Evolutionary conservation across 2,329 filamentous ascomycete species (phyloP).

Genomic region (Dothiorella sarmentorum): DNA sequence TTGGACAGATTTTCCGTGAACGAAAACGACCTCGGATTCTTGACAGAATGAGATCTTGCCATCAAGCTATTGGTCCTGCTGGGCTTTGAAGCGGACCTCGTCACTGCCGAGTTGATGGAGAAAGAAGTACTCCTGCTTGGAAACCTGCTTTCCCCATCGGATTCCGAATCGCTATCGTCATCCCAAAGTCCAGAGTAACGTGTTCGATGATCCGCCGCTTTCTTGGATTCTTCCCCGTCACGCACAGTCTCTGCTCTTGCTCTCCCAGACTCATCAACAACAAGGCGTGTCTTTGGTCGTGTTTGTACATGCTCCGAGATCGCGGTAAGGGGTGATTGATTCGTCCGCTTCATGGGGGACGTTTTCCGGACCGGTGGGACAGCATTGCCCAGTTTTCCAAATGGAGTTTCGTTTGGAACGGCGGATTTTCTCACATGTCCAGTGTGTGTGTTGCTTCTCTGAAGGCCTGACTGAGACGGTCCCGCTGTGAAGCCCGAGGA

Average conservation of each 20-base stretch:
- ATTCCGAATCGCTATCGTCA: constrained; percentile 38
- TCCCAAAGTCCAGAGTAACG: constrained; percentile 47
- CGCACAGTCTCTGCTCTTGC: constrained; percentile 46
- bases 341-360: constrained; percentile 47
- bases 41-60: neutral
- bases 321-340: constrained; percentile 39
- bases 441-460: constrained; percentile 47
- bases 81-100: neutral
- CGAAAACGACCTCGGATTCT: constrained; percentile 8
- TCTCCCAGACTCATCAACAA: constrained; percentile 47
- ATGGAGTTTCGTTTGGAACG: constrained; percentile 23
- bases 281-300: constrained; percentile 40
- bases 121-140: constrained; percentile 22
- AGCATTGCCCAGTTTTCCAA: constrained; percentile 7
- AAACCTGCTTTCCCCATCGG: constrained; percentile 18
- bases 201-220: constrained; percentile 28
- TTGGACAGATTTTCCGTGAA: constrained; percentile 13
- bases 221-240: constrained; percentile 34
- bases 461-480: constrained; percentile 32
- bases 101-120: neutral
- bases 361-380: constrained; percentile 34
- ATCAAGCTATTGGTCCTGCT: neutral
- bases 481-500: constrained; percentile 35
- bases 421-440: constrained; percentile 24
- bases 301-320: constrained; percentile 44